Conservation (phyloP, 352 stramenopile species). For the Phytophthora capsici region DNA sequence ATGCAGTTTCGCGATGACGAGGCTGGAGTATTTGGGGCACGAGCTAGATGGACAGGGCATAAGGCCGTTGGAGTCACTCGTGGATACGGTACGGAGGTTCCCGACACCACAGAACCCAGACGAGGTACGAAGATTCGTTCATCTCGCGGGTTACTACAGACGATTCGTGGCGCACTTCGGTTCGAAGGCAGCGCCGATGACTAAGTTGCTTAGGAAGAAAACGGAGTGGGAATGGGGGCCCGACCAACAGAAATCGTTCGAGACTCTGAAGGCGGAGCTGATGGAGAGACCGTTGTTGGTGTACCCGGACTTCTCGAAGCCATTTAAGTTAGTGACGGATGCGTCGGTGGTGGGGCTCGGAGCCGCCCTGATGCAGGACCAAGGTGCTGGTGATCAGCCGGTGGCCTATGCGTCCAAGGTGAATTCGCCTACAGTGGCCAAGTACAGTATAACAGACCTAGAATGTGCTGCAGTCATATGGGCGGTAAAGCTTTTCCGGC, state of each 20-base stretch:
- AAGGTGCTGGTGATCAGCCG: too few species aligned
- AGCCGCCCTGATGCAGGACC: too few species aligned
- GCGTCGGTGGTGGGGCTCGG: too few species aligned
- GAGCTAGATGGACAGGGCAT: slow-evolving; percentile 22
- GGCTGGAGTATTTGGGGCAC: slow-evolving; percentile 35
- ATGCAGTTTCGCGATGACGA: slow-evolving; percentile 16
- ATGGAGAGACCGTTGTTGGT: not conserved
- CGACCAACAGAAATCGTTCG: slow-evolving; percentile 20
- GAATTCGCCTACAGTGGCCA: too few species aligned
- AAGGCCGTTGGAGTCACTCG: slow-evolving; percentile 1
- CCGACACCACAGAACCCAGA: not conserved
- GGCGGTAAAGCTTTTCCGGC: too few species aligned
- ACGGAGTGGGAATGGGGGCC: slow-evolving; percentile 30
- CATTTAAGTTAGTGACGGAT: too few species aligned
- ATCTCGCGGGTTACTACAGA: not conserved
- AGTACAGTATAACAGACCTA: too few species aligned
- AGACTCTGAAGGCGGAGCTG: slow-evolving; percentile 10
- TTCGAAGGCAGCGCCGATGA: not conserved
- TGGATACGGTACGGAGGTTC: not conserved
- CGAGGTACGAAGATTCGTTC: not conserved
- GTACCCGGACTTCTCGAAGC: slow-evolving; percentile 38
- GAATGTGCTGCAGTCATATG: too few species aligned
- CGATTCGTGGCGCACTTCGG: not conserved
- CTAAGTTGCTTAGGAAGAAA: slow-evolving; percentile 26
- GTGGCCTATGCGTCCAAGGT: too few species aligned